Conservation (phyloP, 164 flowering plant genomes). For the Liriodendron chinense region DNA sequence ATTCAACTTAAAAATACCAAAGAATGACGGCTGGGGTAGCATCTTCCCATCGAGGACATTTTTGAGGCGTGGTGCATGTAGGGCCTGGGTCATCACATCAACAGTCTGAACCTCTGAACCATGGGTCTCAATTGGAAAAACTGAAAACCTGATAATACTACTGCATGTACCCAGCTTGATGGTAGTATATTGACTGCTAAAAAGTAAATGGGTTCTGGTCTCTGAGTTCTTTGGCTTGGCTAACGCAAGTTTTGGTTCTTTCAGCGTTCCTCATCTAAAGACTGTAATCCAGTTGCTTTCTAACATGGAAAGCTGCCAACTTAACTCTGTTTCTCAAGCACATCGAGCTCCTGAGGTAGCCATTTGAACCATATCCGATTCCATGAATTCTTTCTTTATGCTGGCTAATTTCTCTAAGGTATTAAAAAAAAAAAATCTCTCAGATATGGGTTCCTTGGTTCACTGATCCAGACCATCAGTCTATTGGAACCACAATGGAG, state of each 20-base stretch:
- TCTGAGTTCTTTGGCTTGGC: background rate
- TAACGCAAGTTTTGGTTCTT: constrained; percentile 15
- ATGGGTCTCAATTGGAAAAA: background rate
- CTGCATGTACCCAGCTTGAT: background rate
- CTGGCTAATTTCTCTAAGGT: no score
- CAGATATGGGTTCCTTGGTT: no score
- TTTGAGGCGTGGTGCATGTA: background rate
- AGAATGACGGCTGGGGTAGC: no score
- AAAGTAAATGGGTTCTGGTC: background rate
- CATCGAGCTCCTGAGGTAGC: constrained; percentile 18
- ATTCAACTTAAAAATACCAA: no score
- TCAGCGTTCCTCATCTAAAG: constrained; percentile 74
- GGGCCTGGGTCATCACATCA: background rate
- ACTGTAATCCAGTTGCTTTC: constrained; percentile 65
- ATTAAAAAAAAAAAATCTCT: no score
- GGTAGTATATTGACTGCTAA: background rate
- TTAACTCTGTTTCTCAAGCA: constrained; percentile 44
- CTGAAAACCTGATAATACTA: no score
- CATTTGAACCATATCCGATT: background rate
- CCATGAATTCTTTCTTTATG: background rate
- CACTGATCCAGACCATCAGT: no score
- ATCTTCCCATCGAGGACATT: background rate
- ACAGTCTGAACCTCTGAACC: background rate
- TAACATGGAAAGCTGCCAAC: constrained; percentile 75
- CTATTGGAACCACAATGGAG: no score